Evolutionary conservation across 805 yeast genomes (phyloP).

Genomic region (Lipomyces starkeyi): DNA sequence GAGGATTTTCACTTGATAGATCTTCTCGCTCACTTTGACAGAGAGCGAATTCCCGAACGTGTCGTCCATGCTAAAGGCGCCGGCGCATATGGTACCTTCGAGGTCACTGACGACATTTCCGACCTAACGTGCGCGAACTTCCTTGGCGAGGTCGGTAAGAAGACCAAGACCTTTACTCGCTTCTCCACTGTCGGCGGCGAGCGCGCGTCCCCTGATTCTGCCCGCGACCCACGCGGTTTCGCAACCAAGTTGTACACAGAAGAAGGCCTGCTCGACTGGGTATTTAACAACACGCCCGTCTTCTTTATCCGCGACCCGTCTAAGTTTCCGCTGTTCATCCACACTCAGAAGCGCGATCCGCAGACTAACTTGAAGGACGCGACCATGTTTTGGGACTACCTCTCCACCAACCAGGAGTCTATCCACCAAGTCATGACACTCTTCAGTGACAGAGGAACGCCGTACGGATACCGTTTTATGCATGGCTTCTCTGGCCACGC

Average conservation of each 20-base stretch:
- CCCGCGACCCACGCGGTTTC: slow-evolving; percentile 75
- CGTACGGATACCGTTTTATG: slow-evolving; percentile 60
- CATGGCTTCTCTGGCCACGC: slow-evolving; percentile 71
- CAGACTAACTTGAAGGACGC: slow-evolving; percentile 64
- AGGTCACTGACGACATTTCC: slow-evolving; percentile 61
- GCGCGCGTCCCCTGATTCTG: slow-evolving; percentile 67
- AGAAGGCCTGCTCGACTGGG: slow-evolving; percentile 74
- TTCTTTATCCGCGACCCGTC: slow-evolving; percentile 68
- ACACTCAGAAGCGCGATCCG: slow-evolving; percentile 74
- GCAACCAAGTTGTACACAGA: slow-evolving; percentile 69
- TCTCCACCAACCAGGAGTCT: slow-evolving; percentile 60
- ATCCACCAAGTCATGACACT: slow-evolving; percentile 63
- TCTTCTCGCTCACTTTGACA: slow-evolving; percentile 63
- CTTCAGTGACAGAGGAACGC: slow-evolving; percentile 68
- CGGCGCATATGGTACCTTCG: slow-evolving; percentile 66
- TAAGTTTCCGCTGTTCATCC: slow-evolving; percentile 69
- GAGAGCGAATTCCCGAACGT: slow-evolving; percentile 70
- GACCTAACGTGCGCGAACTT: slow-evolving; percentile 59
- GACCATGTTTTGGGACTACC: slow-evolving; percentile 63
- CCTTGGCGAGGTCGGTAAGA: slow-evolving; percentile 74
- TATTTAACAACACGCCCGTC: slow-evolving; percentile 73
- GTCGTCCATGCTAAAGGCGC: slow-evolving; percentile 73
- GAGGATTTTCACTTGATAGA: slow-evolving; percentile 66
- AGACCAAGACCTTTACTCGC: slow-evolving; percentile 66
- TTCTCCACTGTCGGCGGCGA: slow-evolving; percentile 77